Conservation (phyloP, 2,329 filamentous ascomycete species). For the Botrytis paeoniae region DNA sequence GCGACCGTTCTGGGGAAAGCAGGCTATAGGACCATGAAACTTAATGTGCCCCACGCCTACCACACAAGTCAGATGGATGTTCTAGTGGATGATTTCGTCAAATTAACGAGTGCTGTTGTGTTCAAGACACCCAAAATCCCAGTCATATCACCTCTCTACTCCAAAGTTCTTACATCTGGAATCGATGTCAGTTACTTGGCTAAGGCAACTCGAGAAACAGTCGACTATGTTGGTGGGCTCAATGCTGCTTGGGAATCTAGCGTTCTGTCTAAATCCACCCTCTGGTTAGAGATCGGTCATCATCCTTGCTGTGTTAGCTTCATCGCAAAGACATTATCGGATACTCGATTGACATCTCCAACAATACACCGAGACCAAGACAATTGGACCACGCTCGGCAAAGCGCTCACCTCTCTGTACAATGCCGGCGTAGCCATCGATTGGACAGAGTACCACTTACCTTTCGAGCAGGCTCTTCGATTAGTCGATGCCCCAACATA, state of each 20-base stretch:
- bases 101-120: slow-evolving; percentile 41
- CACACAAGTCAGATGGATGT: slow-evolving; percentile 63
- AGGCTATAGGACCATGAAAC: slow-evolving; percentile 57
- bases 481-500: slow-evolving; percentile 52
- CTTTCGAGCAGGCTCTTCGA: not conserved
- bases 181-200: slow-evolving; percentile 61
- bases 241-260: slow-evolving; percentile 54
- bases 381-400: not conserved
- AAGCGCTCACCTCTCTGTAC: not conserved
- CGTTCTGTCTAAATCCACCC: slow-evolving; percentile 54
- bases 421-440: slow-evolving; percentile 5
- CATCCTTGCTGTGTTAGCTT: not conserved
- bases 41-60: slow-evolving; percentile 63
- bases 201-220: slow-evolving; percentile 62
- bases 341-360: not conserved
- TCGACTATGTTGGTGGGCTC: slow-evolving; percentile 58
- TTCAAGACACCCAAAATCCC: not conserved
- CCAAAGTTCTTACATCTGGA: slow-evolving; percentile 35
- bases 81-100: slow-evolving; percentile 39
- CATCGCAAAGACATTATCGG: not conserved
- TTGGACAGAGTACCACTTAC: slow-evolving; percentile 15
- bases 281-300: slow-evolving; percentile 7
- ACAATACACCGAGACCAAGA: slow-evolving; percentile 39
- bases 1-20: slow-evolving; percentile 23
- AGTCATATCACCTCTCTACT: not conserved